Evolutionary conservation across 2,329 filamentous ascomycete genomes (phyloP).

Genomic region (Cryphonectria nitschkei): DNA sequence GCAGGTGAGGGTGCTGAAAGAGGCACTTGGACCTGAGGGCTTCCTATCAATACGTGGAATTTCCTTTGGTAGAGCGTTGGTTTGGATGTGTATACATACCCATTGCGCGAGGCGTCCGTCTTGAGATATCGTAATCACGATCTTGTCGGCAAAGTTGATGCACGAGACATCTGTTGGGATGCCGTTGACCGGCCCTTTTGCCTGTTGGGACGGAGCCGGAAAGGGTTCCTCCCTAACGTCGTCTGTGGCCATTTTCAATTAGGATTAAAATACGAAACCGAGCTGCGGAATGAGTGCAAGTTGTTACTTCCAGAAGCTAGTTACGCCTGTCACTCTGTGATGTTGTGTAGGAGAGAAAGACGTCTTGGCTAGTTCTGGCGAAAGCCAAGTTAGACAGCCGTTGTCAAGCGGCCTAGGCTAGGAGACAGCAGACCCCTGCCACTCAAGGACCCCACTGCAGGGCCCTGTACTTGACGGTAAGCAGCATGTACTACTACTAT

Average conservation of each 20-base stretch:
- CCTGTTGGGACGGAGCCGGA: constrained; percentile 65
- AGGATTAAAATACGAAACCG: neutral
- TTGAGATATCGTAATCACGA: constrained; percentile 87
- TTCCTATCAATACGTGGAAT: constrained; percentile 21
- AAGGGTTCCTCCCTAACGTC: constrained; percentile 60
- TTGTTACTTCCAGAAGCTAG: neutral
- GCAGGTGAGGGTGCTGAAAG: constrained; percentile 70
- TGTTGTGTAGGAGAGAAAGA: neutral
- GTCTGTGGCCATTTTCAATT: constrained; percentile 1
- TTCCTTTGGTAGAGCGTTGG: constrained; percentile 27
- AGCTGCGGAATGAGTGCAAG: neutral
- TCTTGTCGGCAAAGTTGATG: constrained; percentile 83
- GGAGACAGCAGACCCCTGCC: constrained; percentile 4
- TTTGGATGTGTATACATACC: constrained; percentile 57
- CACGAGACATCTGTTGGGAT: constrained; percentile 72
- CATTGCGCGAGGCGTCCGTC: constrained; percentile 86
- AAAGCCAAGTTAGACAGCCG: neutral
- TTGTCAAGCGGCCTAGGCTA: neutral
- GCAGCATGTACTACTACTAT: neutral
- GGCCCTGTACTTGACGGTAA: neutral
- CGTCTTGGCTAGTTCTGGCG: neutral
- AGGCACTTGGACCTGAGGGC: constrained; percentile 73
- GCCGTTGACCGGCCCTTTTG: constrained; percentile 66
- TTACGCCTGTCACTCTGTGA: neutral
- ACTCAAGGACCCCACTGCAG: neutral